Base-by-base conservation (phyloP, 495 filamentous ascomycete species). In the Chaetomium cochliodes region DNA sequence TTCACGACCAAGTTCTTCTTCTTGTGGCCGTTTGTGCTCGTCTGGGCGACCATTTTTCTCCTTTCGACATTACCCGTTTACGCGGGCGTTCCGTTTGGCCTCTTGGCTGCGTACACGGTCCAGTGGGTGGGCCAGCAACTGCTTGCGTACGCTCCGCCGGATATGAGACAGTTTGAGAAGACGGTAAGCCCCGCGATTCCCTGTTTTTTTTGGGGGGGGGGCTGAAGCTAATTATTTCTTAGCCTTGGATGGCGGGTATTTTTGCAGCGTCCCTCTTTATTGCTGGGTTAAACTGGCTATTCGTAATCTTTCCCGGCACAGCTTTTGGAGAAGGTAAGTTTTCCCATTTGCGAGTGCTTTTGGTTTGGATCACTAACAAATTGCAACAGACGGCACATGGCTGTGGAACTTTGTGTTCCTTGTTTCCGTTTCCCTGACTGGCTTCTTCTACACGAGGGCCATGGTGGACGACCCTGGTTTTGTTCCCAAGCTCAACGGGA, bases 401-500 rank as follows among this genome's bases (percentile, higher is more conserved):
- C 73, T 97, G 20, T 73, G 87, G 66, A 98, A 98, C 70, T 73
- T 96, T 25, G 67, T 84, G 2, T 98, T 97, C 69, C 77, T 78
- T 9, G 65, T 84, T 13, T 86, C 84, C 63, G 89, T 85, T 67
- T 76, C 76, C 53, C 71, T 91, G 33, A 93, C 88, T 9, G 71
- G 82, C 37, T 98, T 92, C 76, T 98, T 98, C 77, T 98, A 97
- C 73, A 78, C 86, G 66, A 81, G 86, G 58, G 87, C 89, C 60
- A 96, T 98, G 91, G 74, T 87, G 18, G 87, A 87, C 69, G 93
- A 98, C 70, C 96, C 94, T 0, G 94, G 94, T 13, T 97, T 87
- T 73, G 88, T 98, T n/a, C 94, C 96, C 0, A 98, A 97, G 73
- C 82, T 93, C 67, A 88, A 87, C 57, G 92, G 92, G 67, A 85